These are phyloP conservation scores for Mollisiaceae sp. DNA, from an alignment of 2,329 filamentous ascomycete species.

Conservation along the genomic window DNA sequence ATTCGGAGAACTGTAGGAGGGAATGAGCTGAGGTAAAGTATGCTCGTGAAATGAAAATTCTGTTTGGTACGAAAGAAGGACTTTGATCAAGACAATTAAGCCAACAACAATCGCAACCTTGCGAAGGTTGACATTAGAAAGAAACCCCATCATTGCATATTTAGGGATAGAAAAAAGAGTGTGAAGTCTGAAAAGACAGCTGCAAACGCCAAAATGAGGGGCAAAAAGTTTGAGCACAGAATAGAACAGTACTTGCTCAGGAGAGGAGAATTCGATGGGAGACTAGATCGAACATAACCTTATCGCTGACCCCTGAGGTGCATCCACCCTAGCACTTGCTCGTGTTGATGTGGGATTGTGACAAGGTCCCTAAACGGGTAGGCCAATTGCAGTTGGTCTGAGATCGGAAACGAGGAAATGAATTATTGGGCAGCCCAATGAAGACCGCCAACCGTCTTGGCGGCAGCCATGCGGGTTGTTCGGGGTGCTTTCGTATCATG, in stretches of 20 bases:
- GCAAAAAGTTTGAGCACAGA: slow-evolving; percentile 1
- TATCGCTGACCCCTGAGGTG: slow-evolving; percentile 1
- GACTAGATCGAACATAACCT: background rate
- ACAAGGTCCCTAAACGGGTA: background rate
- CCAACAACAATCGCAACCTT: slow-evolving; percentile 7
- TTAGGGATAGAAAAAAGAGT: background rate
- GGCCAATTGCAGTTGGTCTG: background rate
- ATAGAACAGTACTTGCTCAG: background rate
- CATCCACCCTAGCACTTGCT: background rate
- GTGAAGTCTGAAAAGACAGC: slow-evolving; percentile 4
- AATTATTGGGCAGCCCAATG: background rate
- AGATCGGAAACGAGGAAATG: slow-evolving; percentile 1
- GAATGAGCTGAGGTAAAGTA: background rate
- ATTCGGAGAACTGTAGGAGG: background rate
- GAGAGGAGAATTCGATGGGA: background rate
- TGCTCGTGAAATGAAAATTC: background rate
- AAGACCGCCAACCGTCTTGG: background rate
- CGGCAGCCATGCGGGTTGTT: background rate
- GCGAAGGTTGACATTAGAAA: slow-evolving; percentile 7
- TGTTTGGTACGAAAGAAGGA: slow-evolving; percentile 5
- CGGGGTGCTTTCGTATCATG: background rate
- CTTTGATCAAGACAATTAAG: slow-evolving; percentile 4
- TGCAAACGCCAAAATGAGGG: background rate
- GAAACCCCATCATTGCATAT: slow-evolving; percentile 6
- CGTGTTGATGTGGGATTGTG: background rate